phyloP scores from a whole-genome alignment of 139 green algal genomes.

The Mychonastes homosphaera region DNA sequence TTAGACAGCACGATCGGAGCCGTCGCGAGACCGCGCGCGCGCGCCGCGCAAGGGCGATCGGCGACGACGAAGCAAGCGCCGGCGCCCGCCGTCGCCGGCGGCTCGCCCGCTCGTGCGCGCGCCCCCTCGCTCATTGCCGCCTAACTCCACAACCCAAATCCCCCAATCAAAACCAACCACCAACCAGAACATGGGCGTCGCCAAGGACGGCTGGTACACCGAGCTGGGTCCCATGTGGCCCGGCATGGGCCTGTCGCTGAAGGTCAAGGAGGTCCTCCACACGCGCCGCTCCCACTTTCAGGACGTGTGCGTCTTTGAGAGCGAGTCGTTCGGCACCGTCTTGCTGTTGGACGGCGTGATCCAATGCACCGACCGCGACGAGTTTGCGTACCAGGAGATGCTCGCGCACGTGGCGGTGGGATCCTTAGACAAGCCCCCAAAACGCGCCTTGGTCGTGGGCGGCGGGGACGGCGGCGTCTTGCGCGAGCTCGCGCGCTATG shows the following conservation, averaged over 20 bases:
- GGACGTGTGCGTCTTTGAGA: conserved; percentile 77
- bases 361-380: conserved; percentile 89
- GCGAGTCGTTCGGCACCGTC: conserved; percentile 77
- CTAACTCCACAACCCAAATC: too few relatives aligned
- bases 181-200: conserved; percentile 11
- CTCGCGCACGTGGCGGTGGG: conserved; percentile 86
- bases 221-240: conserved; percentile 85
- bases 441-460: conserved; percentile 84
- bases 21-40: too few relatives aligned
- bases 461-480: conserved; percentile 95
- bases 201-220: conserved; percentile 79
- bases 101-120: too few relatives aligned
- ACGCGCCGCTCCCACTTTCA: conserved; percentile 78
- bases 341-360: conserved; percentile 95
- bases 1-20: too few relatives aligned
- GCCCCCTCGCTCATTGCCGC: too few relatives aligned
- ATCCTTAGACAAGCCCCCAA: conserved; percentile 23
- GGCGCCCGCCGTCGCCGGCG: too few relatives aligned
- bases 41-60: too few relatives aligned
- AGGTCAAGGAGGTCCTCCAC: conserved; percentile 85
- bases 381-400: conserved; percentile 99
- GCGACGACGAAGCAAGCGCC: too few relatives aligned
- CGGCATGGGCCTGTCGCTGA: conserved; percentile 80
- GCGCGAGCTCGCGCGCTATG: conserved; percentile 67
- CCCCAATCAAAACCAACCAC: too few relatives aligned